Base-by-base conservation (phyloP, 2,329 filamentous ascomycete genomes). In the Pseudogymnoascus sp. region DNA sequence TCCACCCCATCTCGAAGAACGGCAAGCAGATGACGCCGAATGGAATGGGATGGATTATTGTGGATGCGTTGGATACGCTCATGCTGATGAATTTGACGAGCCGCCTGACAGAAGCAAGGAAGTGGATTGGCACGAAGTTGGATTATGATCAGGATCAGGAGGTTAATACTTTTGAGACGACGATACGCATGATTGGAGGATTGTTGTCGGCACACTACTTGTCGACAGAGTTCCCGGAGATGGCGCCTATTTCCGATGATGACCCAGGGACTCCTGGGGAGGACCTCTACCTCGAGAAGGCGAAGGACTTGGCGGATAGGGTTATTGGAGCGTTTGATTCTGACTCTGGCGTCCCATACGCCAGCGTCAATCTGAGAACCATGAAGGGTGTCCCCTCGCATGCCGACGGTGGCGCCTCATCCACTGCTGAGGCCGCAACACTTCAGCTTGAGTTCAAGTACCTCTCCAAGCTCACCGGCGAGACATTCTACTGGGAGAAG, bases 361-460 rank as follows among this genome's bases (percentile, higher is more conserved):
- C 94, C 5, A 97, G 92, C 68, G 86, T 99, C 64, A 95, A 97
- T 70, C 78, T 99, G 31, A 89, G 87, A 68, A 89, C 87, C 33
- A 85, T 83, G 60, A 78, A 87, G 70, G 91, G 92, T 10, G 83
- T 96, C 52, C 82, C 83, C 10, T 94, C 93, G 1, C 92, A 97
- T 71, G 85, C 85, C 18, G 91, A 96, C 72, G 85, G 82, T 15
- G 94, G 94, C 8, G 91, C 93, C 6, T 94, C 92, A 0, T 97
- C 93, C 1, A 97, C 93, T 0, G 92, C 94, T 1, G 94, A 99
- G 78, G 89, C 93, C 0, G 91, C 93, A 2, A 94, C 89, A 7
- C 74, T 99, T 52, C 94, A 99, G 76, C 84, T 99, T 9, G 94
- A 99, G 74, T 91, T 97, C 80, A 97, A 97, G 74, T 99, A 99